Evolutionary conservation across 495 filamentous ascomycete genomes (phyloP), one percentile per base, ranked within the genome.

Genomic region (Umbilicaria muhlenbergii): DNA sequence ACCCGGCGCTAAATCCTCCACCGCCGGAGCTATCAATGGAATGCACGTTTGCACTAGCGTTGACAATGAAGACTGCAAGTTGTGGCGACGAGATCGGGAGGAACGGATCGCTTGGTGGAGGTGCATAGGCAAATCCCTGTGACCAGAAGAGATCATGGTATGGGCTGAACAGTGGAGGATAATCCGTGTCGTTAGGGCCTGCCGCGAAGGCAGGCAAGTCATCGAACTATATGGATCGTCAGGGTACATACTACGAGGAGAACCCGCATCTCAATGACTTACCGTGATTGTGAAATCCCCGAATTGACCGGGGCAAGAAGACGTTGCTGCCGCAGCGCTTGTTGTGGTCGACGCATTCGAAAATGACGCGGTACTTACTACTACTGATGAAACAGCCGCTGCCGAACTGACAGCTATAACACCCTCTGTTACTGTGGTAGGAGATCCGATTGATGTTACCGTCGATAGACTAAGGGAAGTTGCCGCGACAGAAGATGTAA

Each of bases 1-100:
- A 58, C 16, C 66, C 67, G 14, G 59, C 64, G 21, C 64, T 61
- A 42, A 70, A 51, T 31, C 65, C 66, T n/a, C 66, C 67, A 17
- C 52, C 41, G 21, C 41, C 45, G 17, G 53, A 49, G 4, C 41
- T 49, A 11, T 55, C 40, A 15, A 42, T 53, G 19, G 39, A 49
- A n/a, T 57, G 49, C 10, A 52, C 43, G 24, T 28, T 28, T 28
- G 24, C 24, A 28, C 24, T 28, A 28, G 24, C 24, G 24, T 28
- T 28, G 3, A 51, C 48, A 5, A 64, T 53, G 54, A 60, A 69
- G 31, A 68, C 55, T 21, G 58, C 61, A 5, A 70, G 57, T 40
- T 63, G 60, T 5, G 63, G 63, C 28, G 54, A 44, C 2, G 65
- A 66, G 33, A 48, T 41, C 2, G 67, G 61, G 7, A 51, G 45